Conservation (phyloP, 495 filamentous ascomycete species). For the Cudoniella acicularis region DNA sequence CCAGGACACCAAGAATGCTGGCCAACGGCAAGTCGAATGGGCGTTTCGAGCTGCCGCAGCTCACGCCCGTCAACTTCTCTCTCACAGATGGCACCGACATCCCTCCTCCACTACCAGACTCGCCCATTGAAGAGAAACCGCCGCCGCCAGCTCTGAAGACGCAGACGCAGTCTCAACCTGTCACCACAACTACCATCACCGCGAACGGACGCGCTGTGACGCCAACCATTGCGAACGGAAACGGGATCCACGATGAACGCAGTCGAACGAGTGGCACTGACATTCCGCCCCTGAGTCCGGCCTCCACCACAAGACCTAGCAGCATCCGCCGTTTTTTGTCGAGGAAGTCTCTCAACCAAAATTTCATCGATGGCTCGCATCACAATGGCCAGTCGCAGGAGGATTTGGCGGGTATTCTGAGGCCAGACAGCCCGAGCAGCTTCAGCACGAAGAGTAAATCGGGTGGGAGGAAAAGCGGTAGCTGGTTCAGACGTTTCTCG, state of each 20-base stretch:
- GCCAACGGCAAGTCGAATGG: conserved; percentile 29
- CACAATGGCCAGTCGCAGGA: conserved; percentile 28
- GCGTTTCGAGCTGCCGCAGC: conserved; percentile 50
- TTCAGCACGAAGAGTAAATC: conserved; percentile 3
- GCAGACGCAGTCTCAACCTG: background rate
- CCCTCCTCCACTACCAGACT: conserved; percentile 48
- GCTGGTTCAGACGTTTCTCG: conserved; percentile 23
- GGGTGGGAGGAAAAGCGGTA: conserved; percentile 20
- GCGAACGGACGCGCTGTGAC: conserved; percentile 5
- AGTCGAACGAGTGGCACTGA: conserved; percentile 15
- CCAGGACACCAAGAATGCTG: conserved; percentile 13
- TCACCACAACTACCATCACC: background rate
- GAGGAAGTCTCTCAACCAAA: conserved; percentile 33
- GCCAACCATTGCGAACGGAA: background rate
- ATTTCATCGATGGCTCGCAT: conserved; percentile 29
- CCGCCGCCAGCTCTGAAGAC: conserved; percentile 17
- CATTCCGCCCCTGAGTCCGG: conserved; percentile 20
- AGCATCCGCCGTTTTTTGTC: conserved; percentile 38
- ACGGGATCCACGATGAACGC: conserved; percentile 18
- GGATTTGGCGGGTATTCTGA: conserved; percentile 29
- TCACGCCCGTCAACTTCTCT: conserved; percentile 42
- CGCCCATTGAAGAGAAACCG: conserved; percentile 39
- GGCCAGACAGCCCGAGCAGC: conserved; percentile 25
- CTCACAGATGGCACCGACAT: conserved; percentile 56
- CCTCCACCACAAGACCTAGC: conserved; percentile 21